Conservation (phyloP, 495 filamentous ascomycete species). For the Aspergillus incahuasiensis region DNA sequence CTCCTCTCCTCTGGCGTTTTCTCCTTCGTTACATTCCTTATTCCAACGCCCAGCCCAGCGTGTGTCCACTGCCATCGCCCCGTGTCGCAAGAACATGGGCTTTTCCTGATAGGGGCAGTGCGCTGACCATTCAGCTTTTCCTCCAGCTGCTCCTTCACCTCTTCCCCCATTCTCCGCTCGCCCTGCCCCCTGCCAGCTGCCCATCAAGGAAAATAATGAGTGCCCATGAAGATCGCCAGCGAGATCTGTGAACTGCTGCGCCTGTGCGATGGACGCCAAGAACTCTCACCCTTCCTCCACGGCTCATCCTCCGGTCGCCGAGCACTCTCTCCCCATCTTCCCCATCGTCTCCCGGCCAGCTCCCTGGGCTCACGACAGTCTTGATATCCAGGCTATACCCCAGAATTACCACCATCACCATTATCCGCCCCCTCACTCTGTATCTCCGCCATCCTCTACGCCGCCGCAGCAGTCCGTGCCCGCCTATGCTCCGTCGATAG, state of each 20-base stretch:
- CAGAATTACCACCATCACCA: constrained; percentile 10
- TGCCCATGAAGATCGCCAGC: constrained; percentile 20
- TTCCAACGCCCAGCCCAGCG: constrained; percentile 16
- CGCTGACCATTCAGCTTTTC: constrained; percentile 27
- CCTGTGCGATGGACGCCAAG: constrained; percentile 34
- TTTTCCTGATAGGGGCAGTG: constrained; percentile 27
- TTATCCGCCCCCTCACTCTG: not conserved
- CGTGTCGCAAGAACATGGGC: constrained; percentile 15
- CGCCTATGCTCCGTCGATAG: constrained; percentile 12
- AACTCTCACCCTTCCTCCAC: constrained; percentile 18
- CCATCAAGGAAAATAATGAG: constrained; percentile 16
- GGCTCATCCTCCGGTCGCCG: constrained; percentile 15
- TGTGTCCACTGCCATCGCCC: constrained; percentile 9
- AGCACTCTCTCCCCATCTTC: constrained; percentile 22
- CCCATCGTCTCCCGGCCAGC: constrained; percentile 26
- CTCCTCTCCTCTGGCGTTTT: not conserved
- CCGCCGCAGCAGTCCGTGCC: not conserved
- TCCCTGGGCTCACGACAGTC: constrained; percentile 7
- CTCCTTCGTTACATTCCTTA: not conserved
- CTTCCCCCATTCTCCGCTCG: constrained; percentile 5
- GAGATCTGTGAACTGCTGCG: constrained; percentile 17
- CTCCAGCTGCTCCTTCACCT: constrained; percentile 1
- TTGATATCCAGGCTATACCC: not conserved
- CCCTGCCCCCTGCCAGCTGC: constrained; percentile 6
- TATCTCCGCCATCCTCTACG: not conserved